Base-by-base conservation (phyloP, 2,329 filamentous ascomycete species). In the Polychaeton citri region DNA sequence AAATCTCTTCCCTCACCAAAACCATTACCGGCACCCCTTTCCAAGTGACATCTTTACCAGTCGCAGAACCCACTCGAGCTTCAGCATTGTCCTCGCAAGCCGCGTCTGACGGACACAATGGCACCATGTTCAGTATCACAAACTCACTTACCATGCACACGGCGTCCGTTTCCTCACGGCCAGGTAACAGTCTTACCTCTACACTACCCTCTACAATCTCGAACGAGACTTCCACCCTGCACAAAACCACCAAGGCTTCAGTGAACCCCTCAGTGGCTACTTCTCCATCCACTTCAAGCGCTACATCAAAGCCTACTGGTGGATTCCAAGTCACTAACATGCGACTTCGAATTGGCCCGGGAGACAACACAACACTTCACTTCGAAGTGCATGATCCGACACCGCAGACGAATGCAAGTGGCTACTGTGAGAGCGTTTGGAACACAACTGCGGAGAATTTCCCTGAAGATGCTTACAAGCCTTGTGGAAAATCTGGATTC, bases 371-470 rank as follows among this genome's bases (percentile, higher is more conserved):
- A 10, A 42, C 45, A 19, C 30, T 55, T 32, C 20, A 6, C 13
- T 55, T 55, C 45, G 44, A 34, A 13, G 41, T 54, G 32, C 40
- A 49, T 39, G 44, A 55, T 38, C 51, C 52, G 16, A 46, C 52
- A 31, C 45, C 50, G 17, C 43, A 53, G 6, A 41, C 47, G 32
- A 49, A 51, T 20, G 38, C 36, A 10, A 48, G 40, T n/a, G 35
- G 41, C 16, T 37, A 31, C 17, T 55, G 53, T 44, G 36, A 32
- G 6, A 47, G 38, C 10, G 21, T 37, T 8, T 55, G 52, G 52
- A 21, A 18, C 3, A 43, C 42, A 12, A 34, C 21, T 21, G 39
- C 45, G 9, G 28, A 20, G 13, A 43, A 38, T 38, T 53, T 43
- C 35, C 48, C 50, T 2, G 9, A 39, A 15, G 45, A 31, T 36